Conservation (phyloP, 495 filamentous ascomycete genomes). For the Wilcoxina mikolae region DNA sequence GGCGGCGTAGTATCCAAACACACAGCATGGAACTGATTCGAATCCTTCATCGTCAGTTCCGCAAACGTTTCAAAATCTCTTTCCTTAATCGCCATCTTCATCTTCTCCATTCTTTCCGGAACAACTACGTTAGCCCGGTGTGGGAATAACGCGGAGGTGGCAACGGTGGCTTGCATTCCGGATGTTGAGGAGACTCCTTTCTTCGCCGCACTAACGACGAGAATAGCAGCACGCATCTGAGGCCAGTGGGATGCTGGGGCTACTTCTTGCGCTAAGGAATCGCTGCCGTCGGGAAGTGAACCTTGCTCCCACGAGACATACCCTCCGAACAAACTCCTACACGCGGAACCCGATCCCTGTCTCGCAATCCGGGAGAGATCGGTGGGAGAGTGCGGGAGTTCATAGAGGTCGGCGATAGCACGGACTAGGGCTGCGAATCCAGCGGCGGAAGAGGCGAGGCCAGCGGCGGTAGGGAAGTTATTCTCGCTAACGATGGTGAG, state of each 20-base stretch:
- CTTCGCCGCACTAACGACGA: conserved; percentile 83
- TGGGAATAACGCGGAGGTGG: conserved; percentile 67
- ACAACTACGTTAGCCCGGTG: conserved; percentile 59
- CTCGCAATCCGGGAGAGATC: conserved; percentile 78
- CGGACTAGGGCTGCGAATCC: conserved; percentile 91
- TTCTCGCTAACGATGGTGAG: conserved; percentile 81
- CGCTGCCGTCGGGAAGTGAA: conserved; percentile 52
- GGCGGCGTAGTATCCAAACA: conserved; percentile 91
- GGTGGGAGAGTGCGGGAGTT: conserved; percentile 57
- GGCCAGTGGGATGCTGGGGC: conserved; percentile 84
- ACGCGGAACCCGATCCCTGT: conserved; percentile 91
- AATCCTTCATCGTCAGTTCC: conserved; percentile 84
- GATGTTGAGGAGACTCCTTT: conserved; percentile 83
- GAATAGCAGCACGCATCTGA: conserved; percentile 75
- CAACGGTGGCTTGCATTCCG: conserved; percentile 93
- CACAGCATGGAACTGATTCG: conserved; percentile 89
- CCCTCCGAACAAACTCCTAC: conserved; percentile 78
- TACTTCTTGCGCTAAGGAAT: conserved; percentile 73
- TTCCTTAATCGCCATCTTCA: conserved; percentile 63
- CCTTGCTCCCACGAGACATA: conserved; percentile 91
- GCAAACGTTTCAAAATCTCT: conserved; percentile 79
- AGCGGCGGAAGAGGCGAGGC: conserved; percentile 79
- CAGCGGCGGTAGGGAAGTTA: conserved; percentile 98
- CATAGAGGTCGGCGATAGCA: conserved; percentile 81
- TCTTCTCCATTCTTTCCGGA: conserved; percentile 66